phyloP scores from a whole-genome alignment of 2,329 filamentous ascomycete genomes.

The Diaporthe velutina region DNA sequence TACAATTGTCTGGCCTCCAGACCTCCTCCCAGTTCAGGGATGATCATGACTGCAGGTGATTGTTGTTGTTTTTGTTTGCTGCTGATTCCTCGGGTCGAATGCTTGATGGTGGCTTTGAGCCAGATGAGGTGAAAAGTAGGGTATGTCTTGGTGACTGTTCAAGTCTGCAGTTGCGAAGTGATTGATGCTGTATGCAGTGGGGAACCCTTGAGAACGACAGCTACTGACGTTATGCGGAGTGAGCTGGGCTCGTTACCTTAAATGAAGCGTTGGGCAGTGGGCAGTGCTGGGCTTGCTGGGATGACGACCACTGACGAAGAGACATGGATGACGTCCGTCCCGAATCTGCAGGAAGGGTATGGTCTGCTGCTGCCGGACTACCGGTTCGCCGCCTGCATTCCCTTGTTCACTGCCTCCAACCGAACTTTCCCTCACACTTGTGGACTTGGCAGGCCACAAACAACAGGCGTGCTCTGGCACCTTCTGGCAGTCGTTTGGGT shows the following conservation, averaged over 20 bases:
- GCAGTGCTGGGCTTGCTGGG: conserved; percentile 15
- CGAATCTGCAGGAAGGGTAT: background rate
- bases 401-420: conserved; percentile 5
- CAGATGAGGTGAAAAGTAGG: background rate
- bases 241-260: conserved; percentile 17
- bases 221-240: background rate
- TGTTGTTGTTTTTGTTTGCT: background rate
- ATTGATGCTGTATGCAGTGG: background rate
- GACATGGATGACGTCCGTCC: conserved; percentile 25
- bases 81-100: background rate
- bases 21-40: conserved; percentile 17
- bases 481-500: background rate
- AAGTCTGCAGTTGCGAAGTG: background rate
- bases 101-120: background rate
- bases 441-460: conserved; percentile 6
- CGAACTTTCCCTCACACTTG: conserved; percentile 16
- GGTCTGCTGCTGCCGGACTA: conserved; percentile 16
- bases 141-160: background rate
- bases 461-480: background rate
- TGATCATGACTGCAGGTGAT: conserved; percentile 24
- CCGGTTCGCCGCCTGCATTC: conserved; percentile 17
- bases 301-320: conserved; percentile 22
- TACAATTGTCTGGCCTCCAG: conserved; percentile 14
- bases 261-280: conserved; percentile 3
- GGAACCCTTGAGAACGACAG: background rate